Conservation (phyloP, 2,329 filamentous ascomycete species). For the Diaporthe citriasiana region DNA sequence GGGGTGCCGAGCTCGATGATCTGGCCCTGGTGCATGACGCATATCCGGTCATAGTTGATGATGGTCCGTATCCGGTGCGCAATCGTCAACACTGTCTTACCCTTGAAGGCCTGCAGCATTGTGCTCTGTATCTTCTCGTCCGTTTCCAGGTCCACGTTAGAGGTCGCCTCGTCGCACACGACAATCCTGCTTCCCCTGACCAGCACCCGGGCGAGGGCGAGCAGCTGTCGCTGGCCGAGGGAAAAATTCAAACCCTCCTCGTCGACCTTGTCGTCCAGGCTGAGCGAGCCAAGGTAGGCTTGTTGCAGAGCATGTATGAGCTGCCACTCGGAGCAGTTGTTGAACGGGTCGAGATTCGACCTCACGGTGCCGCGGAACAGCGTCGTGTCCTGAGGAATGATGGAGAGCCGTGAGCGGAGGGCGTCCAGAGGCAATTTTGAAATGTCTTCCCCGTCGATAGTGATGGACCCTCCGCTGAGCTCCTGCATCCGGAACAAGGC, state of each 20-base stretch:
- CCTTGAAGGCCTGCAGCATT: conserved; percentile 62
- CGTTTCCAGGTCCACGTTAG: conserved; percentile 81
- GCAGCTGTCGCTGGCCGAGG: conserved; percentile 76
- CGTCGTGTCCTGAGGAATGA: conserved; percentile 88
- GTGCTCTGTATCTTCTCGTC: conserved; percentile 83
- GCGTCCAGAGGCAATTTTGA: conserved; percentile 81
- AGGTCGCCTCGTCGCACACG: conserved; percentile 84
- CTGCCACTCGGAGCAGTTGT: conserved; percentile 12
- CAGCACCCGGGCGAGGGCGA: conserved; percentile 79
- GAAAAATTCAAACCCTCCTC: conserved; percentile 79
- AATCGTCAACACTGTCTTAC: conserved; percentile 24
- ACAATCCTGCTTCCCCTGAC: conserved; percentile 79
- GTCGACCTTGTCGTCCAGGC: conserved; percentile 72
- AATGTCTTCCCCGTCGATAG: conserved; percentile 78
- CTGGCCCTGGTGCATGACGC: conserved; percentile 79
- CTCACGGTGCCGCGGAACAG: conserved; percentile 72
- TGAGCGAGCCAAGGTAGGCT: conserved; percentile 44
- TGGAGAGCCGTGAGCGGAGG: conserved; percentile 81
- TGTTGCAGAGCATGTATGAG: conserved; percentile 22
- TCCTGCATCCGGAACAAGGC: conserved; percentile 84
- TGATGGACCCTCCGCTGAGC: conserved; percentile 72
- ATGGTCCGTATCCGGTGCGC: conserved; percentile 68
- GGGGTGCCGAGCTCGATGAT: conserved; percentile 78
- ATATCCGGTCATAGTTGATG: conserved; percentile 79
- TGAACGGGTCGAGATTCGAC: conserved; percentile 31